phyloP scores from a whole-genome alignment of 83 land plant genomes.

The Thuja plicata region DNA sequence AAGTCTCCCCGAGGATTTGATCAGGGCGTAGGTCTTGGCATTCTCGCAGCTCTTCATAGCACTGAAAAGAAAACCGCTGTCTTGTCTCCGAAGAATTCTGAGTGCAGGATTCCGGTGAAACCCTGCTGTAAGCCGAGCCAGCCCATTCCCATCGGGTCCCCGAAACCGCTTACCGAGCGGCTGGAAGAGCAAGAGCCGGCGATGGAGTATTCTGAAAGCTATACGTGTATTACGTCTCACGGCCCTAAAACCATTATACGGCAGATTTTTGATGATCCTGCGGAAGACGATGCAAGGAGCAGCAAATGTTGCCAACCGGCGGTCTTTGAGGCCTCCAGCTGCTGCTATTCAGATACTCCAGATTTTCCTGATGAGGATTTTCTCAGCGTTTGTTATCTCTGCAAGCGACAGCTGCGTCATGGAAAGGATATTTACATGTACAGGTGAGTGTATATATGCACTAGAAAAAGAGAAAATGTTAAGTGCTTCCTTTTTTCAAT shows the following conservation, averaged over 20 bases:
- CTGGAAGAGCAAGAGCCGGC: background rate
- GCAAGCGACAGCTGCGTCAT: conserved; percentile 5
- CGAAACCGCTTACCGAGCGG: background rate
- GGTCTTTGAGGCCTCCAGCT: conserved; percentile 5
- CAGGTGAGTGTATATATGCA: conserved; percentile 1
- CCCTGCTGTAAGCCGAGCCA: background rate
- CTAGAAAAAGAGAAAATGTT: no score
- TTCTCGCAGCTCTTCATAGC: conserved; percentile 9
- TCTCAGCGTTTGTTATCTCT: conserved; percentile 15
- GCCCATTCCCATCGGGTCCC: background rate
- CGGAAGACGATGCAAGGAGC: background rate
- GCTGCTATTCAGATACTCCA: background rate
- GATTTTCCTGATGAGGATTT: background rate
- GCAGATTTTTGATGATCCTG: background rate
- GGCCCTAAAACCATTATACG: background rate
- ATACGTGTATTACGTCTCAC: conserved; percentile 4
- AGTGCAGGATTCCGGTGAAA: background rate
- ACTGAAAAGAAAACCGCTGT: background rate
- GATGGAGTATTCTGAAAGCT: conserved; percentile 12
- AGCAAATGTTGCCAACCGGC: background rate
- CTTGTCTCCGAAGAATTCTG: background rate
- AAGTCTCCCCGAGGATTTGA: conserved; percentile 6
- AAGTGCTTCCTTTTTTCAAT: no score
- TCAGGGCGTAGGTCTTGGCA: conserved; percentile 1
- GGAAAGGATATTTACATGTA: conserved; percentile 12